Percentiles rank a stretch among this genome's conserved stretches.
These are phyloP conservation scores for Metrosideros polymorpha DNA, from an alignment of 441 rosid species.

Conservation along the genomic window DNA sequence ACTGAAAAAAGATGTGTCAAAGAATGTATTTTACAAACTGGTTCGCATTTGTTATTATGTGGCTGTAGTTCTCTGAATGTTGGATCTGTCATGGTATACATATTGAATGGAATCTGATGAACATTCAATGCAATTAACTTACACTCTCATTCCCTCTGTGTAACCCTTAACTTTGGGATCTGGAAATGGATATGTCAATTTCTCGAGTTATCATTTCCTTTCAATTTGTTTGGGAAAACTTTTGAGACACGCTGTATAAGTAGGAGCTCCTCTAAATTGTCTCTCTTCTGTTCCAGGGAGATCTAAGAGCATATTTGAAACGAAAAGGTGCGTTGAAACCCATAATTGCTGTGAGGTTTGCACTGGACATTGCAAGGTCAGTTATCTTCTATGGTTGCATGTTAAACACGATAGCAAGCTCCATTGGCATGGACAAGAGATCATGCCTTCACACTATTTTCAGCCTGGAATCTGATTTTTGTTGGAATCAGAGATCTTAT, in stretches of 20 bases:
- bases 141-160: background rate
- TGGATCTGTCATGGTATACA: background rate
- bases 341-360: constrained; percentile 55
- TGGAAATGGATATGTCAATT: background rate
- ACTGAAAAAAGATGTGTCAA: background rate
- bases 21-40: background rate
- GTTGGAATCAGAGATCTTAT: background rate
- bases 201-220: background rate
- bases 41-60: background rate
- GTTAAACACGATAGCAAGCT: background rate
- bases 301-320: constrained; percentile 59
- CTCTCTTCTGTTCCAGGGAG: constrained; percentile 35
- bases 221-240: background rate
- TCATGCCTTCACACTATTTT: background rate
- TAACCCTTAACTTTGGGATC: background rate
- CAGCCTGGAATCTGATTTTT: background rate
- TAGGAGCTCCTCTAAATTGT: background rate
- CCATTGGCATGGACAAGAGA: background rate
- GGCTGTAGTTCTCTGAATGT: background rate
- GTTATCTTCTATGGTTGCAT: background rate
- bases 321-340: constrained; percentile 45
- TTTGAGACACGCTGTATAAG: background rate
- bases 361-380: constrained; percentile 76
- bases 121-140: background rate
- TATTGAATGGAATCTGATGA: background rate